Conservation (phyloP, 768 basidiomycete species). For the Suillus plorans region DNA sequence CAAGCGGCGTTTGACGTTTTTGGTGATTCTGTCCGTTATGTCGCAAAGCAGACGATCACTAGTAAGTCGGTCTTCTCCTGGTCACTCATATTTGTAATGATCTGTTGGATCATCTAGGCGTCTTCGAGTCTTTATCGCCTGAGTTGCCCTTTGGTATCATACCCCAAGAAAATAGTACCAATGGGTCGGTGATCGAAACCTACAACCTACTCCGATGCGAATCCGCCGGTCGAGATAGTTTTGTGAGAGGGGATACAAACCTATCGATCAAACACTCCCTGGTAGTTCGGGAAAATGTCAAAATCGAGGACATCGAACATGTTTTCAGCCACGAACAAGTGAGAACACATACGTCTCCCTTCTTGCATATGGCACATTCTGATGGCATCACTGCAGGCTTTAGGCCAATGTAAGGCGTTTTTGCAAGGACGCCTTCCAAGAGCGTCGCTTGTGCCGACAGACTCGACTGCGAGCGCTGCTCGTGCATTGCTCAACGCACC, state of each 20-base stretch:
- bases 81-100: not conserved
- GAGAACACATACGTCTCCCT: conserved; percentile 3
- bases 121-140: conserved; percentile 52
- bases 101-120: conserved; percentile 41
- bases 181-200: conserved; percentile 72
- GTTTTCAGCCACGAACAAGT: conserved; percentile 85
- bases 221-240: conserved; percentile 39
- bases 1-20: conserved; percentile 53
- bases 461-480: conserved; percentile 77
- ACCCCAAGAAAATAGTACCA: conserved; percentile 79
- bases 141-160: conserved; percentile 55
- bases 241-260: conserved; percentile 59
- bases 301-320: conserved; percentile 50
- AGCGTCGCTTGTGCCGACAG: conserved; percentile 52
- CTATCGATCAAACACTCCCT: conserved; percentile 70
- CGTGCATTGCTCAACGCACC: conserved; percentile 32
- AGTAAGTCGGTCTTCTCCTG: conserved; percentile 27
- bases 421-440: conserved; percentile 51
- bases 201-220: conserved; percentile 60
- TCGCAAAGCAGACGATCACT: conserved; percentile 39
- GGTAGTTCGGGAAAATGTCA: conserved; percentile 58
- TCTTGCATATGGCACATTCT: conserved; percentile 9
- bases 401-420: conserved; percentile 77
- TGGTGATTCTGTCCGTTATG: conserved; percentile 43
- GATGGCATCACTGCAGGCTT: conserved; percentile 45